Evolutionary conservation across 805 yeast genomes (phyloP).

Genomic region (Nematodospora valgi): DNA sequence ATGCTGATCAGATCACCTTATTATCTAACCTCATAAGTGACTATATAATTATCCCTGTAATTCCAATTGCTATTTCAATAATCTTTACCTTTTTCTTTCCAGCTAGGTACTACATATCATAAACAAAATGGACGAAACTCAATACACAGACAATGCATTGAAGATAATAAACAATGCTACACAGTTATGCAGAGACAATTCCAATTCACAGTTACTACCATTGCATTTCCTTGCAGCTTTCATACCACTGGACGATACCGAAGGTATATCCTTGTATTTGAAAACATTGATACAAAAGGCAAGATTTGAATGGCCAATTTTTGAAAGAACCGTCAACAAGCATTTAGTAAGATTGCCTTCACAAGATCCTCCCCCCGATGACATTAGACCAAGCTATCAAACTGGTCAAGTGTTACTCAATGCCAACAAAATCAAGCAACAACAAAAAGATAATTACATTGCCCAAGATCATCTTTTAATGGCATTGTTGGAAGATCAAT

Average conservation of each 20-base stretch:
- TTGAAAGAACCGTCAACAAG: constrained; percentile 78
- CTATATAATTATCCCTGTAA: too few relatives aligned
- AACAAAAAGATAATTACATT: constrained; percentile 86
- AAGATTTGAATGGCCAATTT: constrained; percentile 78
- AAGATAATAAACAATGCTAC: constrained; percentile 75
- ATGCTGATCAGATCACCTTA: too few relatives aligned
- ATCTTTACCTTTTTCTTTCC: constrained; percentile 2
- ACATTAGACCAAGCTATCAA: constrained; percentile 71
- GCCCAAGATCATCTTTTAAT: constrained; percentile 93
- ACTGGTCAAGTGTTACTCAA: constrained; percentile 69
- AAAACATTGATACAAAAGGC: constrained; percentile 83
- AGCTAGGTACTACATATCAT: background rate
- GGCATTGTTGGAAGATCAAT: constrained; percentile 77
- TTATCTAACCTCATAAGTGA: too few relatives aligned
- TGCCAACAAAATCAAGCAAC: constrained; percentile 74
- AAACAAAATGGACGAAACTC: constrained; percentile 55
- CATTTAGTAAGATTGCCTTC: constrained; percentile 81
- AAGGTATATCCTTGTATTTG: constrained; percentile 50
- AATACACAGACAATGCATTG: constrained; percentile 92
- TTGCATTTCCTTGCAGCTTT: constrained; percentile 89
- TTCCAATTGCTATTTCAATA: background rate
- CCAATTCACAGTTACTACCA: constrained; percentile 83
- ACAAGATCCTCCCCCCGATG: constrained; percentile 86
- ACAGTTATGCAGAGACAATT: constrained; percentile 77
- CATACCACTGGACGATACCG: constrained; percentile 59